Evolutionary conservation across 768 basidiomycete genomes (phyloP), one percentile per base, ranked within the genome.

Genomic region (Leccinum ochraceum): DNA sequence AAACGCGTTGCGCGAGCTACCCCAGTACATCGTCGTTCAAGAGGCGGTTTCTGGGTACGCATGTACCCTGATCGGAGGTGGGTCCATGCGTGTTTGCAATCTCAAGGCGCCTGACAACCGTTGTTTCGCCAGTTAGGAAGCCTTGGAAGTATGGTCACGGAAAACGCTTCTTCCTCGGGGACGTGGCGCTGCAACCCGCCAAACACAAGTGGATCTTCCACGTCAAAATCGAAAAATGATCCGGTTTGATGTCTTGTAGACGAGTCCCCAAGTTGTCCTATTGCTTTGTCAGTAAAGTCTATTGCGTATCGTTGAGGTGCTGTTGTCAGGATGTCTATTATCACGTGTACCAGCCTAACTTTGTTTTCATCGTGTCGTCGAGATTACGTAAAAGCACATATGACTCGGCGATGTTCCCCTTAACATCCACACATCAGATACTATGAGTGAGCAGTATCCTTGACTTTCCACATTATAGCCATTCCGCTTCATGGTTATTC

Each of bases 321-420:
- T n/a, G 49, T 53, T 17, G 44, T 60, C 42, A 60, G 57, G 4
- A 52, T 37, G 50, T 60, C 24, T 49, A 32, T 51, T 57, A 28
- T 67, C 36, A 32, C 28, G 11, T 51, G 53, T 32, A 44, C 46
- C 28, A 52, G 44, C 8, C 60, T 66, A 89, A 66, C 85, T 86
- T 28, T 28, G 26, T 26, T 26, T 26, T 0, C 26, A 26, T 1
- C 26, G 26, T 26, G 26, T 36, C 80, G 62, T 95, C 91, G 81
- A 36, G 36, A 36, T 36, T 36, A 36, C 36, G 36, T 36, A 36
- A 36, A 30, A 30, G 28, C 8, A 1, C 28, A 30, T 30, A 30
- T 30, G 28, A 28, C 24, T 24, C 24, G 24, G 24, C 24, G 24
- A 26, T 2, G 28, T 36, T 36, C 34, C 34, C 34, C 26, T 36